phyloP scores from a whole-genome alignment of 108 stramenopile genomes.

The Epithemia pelagica region DNA sequence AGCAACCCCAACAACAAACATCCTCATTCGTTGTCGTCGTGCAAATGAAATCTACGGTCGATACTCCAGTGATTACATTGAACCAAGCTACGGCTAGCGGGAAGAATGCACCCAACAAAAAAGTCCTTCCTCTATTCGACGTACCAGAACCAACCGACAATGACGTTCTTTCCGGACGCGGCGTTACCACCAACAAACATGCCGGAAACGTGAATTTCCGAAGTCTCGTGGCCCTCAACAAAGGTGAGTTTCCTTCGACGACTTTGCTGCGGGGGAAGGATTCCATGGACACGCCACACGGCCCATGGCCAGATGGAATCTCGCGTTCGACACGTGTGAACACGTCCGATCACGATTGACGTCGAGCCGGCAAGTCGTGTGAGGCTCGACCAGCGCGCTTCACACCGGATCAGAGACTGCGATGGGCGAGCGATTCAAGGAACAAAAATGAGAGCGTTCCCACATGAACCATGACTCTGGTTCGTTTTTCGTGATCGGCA shows the following conservation, averaged over 20 bases:
- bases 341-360: neutral
- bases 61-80: neutral
- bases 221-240: slow-evolving; percentile 38
- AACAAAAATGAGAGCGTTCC: too few relatives aligned
- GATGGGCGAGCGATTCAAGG: neutral
- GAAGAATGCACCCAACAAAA: neutral
- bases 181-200: slow-evolving; percentile 60
- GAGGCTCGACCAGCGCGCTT: neutral
- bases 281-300: neutral
- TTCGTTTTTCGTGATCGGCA: neutral
- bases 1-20: too few relatives aligned
- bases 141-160: slow-evolving; percentile 30
- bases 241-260: slow-evolving; percentile 19
- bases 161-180: slow-evolving; percentile 72
- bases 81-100: neutral
- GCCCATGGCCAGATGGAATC: neutral
- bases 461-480: neutral
- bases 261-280: neutral
- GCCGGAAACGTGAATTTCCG: slow-evolving; percentile 69
- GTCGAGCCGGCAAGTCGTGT: neutral
- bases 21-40: too few relatives aligned
- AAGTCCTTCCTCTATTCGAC: slow-evolving; percentile 16
- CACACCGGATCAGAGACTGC: neutral
- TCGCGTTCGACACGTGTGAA: neutral
- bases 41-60: neutral